These are phyloP conservation scores for Boechera stricta DNA, from an alignment of 345 rosid species.

Conservation along the genomic window DNA sequence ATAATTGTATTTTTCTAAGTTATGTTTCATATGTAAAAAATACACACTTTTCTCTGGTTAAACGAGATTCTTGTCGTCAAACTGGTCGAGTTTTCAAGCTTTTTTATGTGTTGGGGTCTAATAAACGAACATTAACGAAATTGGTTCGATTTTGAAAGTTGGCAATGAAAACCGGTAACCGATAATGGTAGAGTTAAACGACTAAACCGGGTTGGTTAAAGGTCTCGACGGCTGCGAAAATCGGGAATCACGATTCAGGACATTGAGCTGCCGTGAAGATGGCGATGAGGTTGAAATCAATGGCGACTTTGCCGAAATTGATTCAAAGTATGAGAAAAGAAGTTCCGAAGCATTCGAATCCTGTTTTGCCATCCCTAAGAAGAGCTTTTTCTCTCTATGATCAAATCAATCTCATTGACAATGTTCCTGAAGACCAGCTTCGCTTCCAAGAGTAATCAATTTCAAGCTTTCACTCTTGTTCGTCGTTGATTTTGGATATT, in stretches of 20 bases:
- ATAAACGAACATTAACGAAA: neutral
- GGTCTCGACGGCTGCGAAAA: constrained; percentile 14
- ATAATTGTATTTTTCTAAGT: neutral
- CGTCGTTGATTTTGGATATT: neutral
- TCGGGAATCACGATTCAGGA: neutral
- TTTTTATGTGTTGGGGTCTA: neutral
- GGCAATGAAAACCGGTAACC: neutral
- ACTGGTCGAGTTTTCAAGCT: neutral
- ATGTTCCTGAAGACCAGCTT: constrained; percentile 89
- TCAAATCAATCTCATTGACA: constrained; percentile 91
- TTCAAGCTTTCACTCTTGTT: neutral
- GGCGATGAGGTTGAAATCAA: constrained; percentile 61
- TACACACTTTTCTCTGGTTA: neutral
- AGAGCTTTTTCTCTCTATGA: constrained; percentile 94
- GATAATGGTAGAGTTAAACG: neutral
- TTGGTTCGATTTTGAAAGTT: constrained; percentile 6
- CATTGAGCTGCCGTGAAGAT: constrained; percentile 34
- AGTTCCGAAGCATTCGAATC: constrained; percentile 38
- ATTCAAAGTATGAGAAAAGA: constrained; percentile 47
- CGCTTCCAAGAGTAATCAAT: constrained; percentile 74
- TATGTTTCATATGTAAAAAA: neutral
- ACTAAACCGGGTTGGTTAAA: constrained; percentile 27
- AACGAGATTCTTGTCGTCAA: neutral
- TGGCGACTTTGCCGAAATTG: constrained; percentile 55
- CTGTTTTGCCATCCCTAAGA: constrained; percentile 68